Base-by-base conservation (phyloP, 1,284 basidiomycete genomes). In the Ceratobasidium sp. region DNA sequence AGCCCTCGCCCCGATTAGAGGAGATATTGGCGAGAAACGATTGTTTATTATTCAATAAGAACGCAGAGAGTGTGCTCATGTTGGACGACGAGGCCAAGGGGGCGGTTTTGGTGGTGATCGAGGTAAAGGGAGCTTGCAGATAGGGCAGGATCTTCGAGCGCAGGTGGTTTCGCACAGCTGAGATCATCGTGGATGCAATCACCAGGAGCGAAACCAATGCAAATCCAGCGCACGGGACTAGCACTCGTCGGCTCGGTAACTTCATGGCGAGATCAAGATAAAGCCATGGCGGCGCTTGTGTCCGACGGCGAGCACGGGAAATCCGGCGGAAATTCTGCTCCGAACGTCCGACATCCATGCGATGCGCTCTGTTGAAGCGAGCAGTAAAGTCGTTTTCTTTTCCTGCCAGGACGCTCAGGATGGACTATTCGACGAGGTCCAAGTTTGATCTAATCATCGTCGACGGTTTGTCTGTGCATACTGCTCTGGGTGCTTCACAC, bases 1-100 rank as follows among this genome's bases (percentile, higher is more conserved):
- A 98, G 54, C 89, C 87, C 9, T 80, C 78, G 13, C 80, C 86
- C 69, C 83, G 83, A 0, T 84, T 86, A 0, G 78, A 78, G 8
- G 81, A 76, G 5, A 88, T 76, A 43, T 85, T 87, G 1, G 78
- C 78, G 64, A 89, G 75, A 78, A 89, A 89, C 3, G 77, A 78
- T n/a, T 81, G 78, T 76, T 86, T 87, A 76, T 83, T 84, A 34
- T 79, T 78, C 63, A 71, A 51, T 46, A 85, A 78, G 77, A 84
- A 87, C 0, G 80, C 79, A 6, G 80, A 82, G 27, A 84, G 78
- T 64, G 64, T 43, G 61, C 65, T 68, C 71, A 75, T 74, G 22
- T 58, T 75, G n/a, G 27, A 29, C 14, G 39, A 19, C 16, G 49
- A 41, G 11, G n/a, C 31, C 7, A 34, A 29, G 19, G 34, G n/a